Evolutionary conservation across 345 rosid genomes (phyloP).

Genomic region (Schrenkiella parvula): DNA sequence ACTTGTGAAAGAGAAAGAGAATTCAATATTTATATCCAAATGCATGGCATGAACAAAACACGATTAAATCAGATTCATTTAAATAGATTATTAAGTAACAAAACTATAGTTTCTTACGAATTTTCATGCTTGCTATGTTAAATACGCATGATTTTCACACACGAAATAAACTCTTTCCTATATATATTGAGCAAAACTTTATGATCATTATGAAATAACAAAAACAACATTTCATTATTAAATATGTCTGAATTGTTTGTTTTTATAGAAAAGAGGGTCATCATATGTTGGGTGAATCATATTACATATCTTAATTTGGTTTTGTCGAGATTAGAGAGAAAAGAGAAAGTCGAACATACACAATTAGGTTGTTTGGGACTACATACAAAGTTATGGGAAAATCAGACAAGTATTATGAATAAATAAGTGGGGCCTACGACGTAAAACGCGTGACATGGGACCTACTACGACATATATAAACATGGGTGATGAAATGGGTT

Average conservation of each 20-base stretch:
- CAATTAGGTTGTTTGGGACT: constrained; percentile 22
- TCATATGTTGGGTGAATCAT: constrained; percentile 25
- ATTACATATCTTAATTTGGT: constrained; percentile 8
- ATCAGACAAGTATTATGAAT: constrained; percentile 24
- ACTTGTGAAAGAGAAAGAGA: background rate
- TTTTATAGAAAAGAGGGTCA: constrained; percentile 1
- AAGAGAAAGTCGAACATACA: constrained; percentile 1
- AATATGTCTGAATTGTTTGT: background rate
- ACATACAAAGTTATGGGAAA: constrained; percentile 27
- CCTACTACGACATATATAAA: constrained; percentile 23
- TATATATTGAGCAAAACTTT: background rate
- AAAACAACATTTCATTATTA: background rate
- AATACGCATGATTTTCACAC: background rate
- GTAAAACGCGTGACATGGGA: constrained; percentile 33
- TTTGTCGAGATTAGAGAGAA: background rate
- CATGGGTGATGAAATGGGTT: constrained; percentile 38
- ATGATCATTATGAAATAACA: background rate
- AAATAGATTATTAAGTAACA: background rate
- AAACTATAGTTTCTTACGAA: background rate
- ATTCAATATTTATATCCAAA: constrained; percentile 3
- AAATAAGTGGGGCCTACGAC: background rate
- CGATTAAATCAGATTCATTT: background rate
- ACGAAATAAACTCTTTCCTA: background rate
- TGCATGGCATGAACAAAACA: background rate
- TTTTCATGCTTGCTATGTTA: background rate